A percentile compares a stretch with the other conserved stretches of the same genome.
Evolutionary conservation across 441 rosid species (phyloP).

Genomic region (Kokia cookei): DNA sequence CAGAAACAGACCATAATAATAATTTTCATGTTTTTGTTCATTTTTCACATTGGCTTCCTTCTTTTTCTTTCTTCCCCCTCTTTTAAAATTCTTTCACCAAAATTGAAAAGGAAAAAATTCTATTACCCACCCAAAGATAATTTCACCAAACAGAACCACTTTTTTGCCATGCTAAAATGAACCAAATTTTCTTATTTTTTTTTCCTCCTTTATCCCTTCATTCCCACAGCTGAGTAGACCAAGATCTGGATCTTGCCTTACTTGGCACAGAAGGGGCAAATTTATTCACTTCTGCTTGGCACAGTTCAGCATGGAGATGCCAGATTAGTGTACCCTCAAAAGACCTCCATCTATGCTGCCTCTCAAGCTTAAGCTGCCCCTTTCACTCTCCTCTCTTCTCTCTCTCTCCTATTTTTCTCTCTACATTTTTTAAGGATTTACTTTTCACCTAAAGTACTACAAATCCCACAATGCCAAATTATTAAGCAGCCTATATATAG

Average conservation of each 20-base stretch:
- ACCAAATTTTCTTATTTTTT: neutral
- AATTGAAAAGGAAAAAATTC: neutral
- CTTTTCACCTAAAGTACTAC: neutral
- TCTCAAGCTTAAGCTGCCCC: neutral
- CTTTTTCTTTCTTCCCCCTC: neutral
- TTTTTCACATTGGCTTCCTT: neutral
- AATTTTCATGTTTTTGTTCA: neutral
- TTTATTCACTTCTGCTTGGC: neutral
- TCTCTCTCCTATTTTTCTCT: neutral
- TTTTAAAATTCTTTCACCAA: neutral
- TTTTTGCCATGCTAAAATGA: neutral
- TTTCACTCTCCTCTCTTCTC: neutral
- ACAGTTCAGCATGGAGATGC: neutral
- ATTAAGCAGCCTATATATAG: neutral
- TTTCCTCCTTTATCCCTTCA: neutral
- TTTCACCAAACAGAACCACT: neutral
- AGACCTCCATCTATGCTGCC: neutral
- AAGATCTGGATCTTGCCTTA: neutral
- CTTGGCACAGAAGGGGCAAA: neutral
- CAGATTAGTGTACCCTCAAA: neutral
- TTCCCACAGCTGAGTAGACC: neutral
- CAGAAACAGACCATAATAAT: neutral
- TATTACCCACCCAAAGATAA: neutral
- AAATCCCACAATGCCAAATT: neutral
- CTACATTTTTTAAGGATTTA: neutral